These are phyloP conservation scores for Amanita rubescens DNA, from an alignment of 768 basidiomycete species.

Conservation along the genomic window DNA sequence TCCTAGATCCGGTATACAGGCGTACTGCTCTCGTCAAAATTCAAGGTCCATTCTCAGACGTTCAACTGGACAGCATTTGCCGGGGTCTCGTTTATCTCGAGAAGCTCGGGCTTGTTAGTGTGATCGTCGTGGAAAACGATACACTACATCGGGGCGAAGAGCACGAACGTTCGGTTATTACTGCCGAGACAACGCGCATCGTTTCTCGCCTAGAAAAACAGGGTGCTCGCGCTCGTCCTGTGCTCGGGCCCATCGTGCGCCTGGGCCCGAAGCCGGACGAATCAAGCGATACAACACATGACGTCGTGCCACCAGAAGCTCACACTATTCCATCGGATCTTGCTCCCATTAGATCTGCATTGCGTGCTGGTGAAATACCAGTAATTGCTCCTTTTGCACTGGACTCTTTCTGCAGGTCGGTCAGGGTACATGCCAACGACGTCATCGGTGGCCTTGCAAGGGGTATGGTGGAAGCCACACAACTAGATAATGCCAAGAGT, in stretches of 20 bases:
- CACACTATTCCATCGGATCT: slow-evolving; percentile 79
- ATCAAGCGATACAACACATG: slow-evolving; percentile 22
- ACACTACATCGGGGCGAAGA: slow-evolving; percentile 58
- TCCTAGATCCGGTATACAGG: slow-evolving; percentile 74
- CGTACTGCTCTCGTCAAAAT: slow-evolving; percentile 95
- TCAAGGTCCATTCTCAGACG: slow-evolving; percentile 91
- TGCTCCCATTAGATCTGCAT: slow-evolving; percentile 77
- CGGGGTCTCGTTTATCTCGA: slow-evolving; percentile 92
- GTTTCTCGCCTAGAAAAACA: slow-evolving; percentile 77
- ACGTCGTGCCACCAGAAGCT: slow-evolving; percentile 52
- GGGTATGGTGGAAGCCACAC: slow-evolving; percentile 65
- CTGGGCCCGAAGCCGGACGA: slow-evolving; percentile 68
- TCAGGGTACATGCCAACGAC: slow-evolving; percentile 81
- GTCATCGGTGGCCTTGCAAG: slow-evolving; percentile 81
- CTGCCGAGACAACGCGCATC: slow-evolving; percentile 82
- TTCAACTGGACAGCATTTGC: slow-evolving; percentile 89
- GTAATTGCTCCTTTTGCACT: slow-evolving; percentile 91
- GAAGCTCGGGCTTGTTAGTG: slow-evolving; percentile 90
- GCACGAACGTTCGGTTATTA: slow-evolving; percentile 56
- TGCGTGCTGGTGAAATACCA: slow-evolving; percentile 92
- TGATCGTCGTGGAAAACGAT: slow-evolving; percentile 92
- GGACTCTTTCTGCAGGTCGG: slow-evolving; percentile 83
- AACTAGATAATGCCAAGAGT: slow-evolving; percentile 21
- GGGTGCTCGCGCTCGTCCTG: slow-evolving; percentile 81
- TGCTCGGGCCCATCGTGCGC: slow-evolving; percentile 80